Percentiles rank a stretch among this genome's conserved stretches.
Evolutionary conservation across 2,329 filamentous ascomycete genomes (phyloP).

Genomic region (Penicillium sp.): DNA sequence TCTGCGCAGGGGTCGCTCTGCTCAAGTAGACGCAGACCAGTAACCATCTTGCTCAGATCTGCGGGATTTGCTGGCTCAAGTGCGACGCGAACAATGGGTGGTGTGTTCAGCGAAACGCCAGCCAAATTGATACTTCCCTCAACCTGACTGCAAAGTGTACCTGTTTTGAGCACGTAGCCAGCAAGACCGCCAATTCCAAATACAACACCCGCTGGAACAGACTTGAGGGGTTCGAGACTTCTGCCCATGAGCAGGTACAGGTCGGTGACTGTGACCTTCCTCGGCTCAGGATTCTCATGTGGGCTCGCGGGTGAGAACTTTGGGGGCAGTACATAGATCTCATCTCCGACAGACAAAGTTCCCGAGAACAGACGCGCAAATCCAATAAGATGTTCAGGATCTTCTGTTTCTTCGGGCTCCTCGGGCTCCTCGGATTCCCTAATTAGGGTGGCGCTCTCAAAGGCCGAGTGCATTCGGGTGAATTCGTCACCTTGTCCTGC

Average conservation of each 20-base stretch:
- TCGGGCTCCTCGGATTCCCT: slow-evolving; percentile 53
- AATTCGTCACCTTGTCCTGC: slow-evolving; percentile 52
- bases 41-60: slow-evolving; percentile 93
- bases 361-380: slow-evolving; percentile 95
- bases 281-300: slow-evolving; percentile 71
- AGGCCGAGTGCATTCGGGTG: slow-evolving; percentile 62
- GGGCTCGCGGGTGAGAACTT: slow-evolving; percentile 87
- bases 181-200: slow-evolving; percentile 94
- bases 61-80: slow-evolving; percentile 90
- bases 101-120: slow-evolving; percentile 76
- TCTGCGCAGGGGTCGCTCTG: slow-evolving; percentile 95
- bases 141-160: slow-evolving; percentile 85
- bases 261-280: slow-evolving; percentile 82
- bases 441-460: slow-evolving; percentile 63
- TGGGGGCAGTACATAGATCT: slow-evolving; percentile 86
- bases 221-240: slow-evolving; percentile 77
- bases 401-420: slow-evolving; percentile 62
- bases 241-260: slow-evolving; percentile 97
- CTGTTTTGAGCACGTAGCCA: slow-evolving; percentile 92
- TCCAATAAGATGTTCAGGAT: slow-evolving; percentile 87
- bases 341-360: slow-evolving; percentile 84
- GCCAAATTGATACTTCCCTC: slow-evolving; percentile 89
- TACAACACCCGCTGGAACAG: slow-evolving; percentile 89
- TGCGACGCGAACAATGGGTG: slow-evolving; percentile 93
- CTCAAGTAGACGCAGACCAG: slow-evolving; percentile 81